Evolutionary conservation across 371 early-diverging fungal species (phyloP).

Genomic region (Mucor racemosus): DNA sequence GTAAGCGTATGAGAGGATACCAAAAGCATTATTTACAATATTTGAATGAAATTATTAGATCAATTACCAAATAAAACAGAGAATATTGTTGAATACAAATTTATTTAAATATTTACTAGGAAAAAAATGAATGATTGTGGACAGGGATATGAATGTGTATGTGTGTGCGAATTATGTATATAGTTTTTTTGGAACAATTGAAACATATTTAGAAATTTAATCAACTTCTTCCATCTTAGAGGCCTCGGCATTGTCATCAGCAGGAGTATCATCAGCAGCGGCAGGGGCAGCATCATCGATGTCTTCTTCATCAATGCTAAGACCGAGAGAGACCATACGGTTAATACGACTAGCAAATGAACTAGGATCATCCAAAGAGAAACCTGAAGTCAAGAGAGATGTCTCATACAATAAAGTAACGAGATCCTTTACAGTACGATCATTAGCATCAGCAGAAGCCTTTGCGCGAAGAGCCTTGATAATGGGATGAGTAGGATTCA

Average conservation of each 20-base stretch:
- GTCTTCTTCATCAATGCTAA: constrained; percentile 79
- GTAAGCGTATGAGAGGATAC: no score
- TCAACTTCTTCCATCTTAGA: constrained; percentile 96
- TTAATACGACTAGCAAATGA: constrained; percentile 90
- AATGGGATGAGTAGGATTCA: constrained; percentile 95
- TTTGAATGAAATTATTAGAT: no score
- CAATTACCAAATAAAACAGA: not conserved
- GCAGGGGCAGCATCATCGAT: constrained; percentile 36
- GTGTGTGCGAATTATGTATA: not conserved
- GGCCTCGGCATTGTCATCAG: constrained; percentile 67
- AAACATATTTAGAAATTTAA: constrained; percentile 42
- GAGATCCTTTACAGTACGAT: constrained; percentile 93
- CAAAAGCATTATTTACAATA: no score
- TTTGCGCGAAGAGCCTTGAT: constrained; percentile 89
- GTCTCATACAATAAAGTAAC: constrained; percentile 90
- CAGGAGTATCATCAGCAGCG: constrained; percentile 43
- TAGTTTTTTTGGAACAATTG: not conserved
- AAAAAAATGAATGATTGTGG: not conserved
- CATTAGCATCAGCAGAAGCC: constrained; percentile 86
- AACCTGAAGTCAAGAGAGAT: constrained; percentile 90
- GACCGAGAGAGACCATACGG: constrained; percentile 95
- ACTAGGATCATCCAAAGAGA: constrained; percentile 90
- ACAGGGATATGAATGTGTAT: not conserved
- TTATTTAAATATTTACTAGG: not conserved
- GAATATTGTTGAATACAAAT: not conserved